Percentiles rank a stretch among this genome's conserved stretches.
Conservation (phyloP, 106 monocot species). For the Ottelia alismoides region DNA sequence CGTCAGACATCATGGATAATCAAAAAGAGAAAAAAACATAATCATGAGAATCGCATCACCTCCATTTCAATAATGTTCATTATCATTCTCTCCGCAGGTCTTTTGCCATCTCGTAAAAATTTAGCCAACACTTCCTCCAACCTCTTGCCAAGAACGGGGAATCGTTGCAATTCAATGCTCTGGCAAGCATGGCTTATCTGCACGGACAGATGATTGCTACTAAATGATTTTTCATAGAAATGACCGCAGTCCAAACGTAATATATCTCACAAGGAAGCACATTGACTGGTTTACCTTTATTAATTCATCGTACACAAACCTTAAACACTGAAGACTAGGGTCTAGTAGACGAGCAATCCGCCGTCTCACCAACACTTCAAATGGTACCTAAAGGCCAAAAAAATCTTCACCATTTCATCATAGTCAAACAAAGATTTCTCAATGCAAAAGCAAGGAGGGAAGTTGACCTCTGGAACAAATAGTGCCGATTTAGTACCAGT, state of each 20-base stretch:
- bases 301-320: slow-evolving; percentile 93
- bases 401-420: too few relatives aligned
- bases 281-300: slow-evolving; percentile 46
- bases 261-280: neutral
- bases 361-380: slow-evolving; percentile 85
- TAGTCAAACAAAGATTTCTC: too few relatives aligned
- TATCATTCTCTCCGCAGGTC: slow-evolving; percentile 94
- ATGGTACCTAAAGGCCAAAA: slow-evolving; percentile 82
- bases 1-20: too few relatives aligned
- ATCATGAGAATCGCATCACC: too few relatives aligned
- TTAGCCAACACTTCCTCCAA: slow-evolving; percentile 85
- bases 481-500: slow-evolving; percentile 19
- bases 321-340: slow-evolving; percentile 94
- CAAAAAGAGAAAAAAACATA: too few relatives aligned
- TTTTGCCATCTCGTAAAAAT: slow-evolving; percentile 81
- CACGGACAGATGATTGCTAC: neutral
- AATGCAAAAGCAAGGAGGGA: neutral
- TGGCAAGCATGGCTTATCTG: slow-evolving; percentile 85
- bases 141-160: slow-evolving; percentile 64
- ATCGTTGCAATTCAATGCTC: slow-evolving; percentile 66
- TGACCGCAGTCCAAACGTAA: neutral
- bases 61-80: slow-evolving; percentile 91
- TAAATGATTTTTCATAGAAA: neutral
- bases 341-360: slow-evolving; percentile 89
- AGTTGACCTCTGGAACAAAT: slow-evolving; percentile 30